A percentile compares a stretch with the other conserved stretches of the same genome.
Conservation (phyloP, 129 eudicot genomes). For the Flaveria brownii region DNA sequence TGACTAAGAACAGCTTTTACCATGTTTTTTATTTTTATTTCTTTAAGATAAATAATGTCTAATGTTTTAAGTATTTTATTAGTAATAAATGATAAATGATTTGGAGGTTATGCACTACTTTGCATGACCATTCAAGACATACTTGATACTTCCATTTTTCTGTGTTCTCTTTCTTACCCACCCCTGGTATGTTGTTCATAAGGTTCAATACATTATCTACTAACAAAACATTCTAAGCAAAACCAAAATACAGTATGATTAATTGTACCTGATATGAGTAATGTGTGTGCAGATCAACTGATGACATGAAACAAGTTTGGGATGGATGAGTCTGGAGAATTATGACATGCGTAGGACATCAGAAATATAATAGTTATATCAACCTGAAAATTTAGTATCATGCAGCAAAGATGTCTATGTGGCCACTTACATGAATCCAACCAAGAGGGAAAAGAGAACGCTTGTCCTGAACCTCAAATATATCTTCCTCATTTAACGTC, state of each 20-base stretch:
- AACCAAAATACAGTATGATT: background rate
- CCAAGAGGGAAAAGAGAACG: slow-evolving; percentile 86
- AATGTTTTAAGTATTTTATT: too few relatives aligned
- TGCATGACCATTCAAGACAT: too few relatives aligned
- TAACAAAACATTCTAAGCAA: background rate
- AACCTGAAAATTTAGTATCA: background rate
- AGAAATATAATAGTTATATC: background rate
- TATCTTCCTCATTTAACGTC: slow-evolving; percentile 93
- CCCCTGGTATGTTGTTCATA: background rate
- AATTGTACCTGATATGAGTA: slow-evolving; percentile 89
- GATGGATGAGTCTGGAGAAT: slow-evolving; percentile 93
- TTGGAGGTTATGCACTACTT: too few relatives aligned
- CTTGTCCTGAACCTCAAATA: slow-evolving; percentile 92
- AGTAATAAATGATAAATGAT: too few relatives aligned
- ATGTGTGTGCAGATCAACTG: slow-evolving; percentile 98
- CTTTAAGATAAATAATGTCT: background rate
- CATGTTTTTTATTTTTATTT: too few relatives aligned
- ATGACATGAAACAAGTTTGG: slow-evolving; percentile 95
- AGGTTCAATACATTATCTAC: background rate
- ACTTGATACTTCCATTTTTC: too few relatives aligned
- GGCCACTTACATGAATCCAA: slow-evolving; percentile 92
- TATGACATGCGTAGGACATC: slow-evolving; percentile 9
- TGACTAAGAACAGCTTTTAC: background rate
- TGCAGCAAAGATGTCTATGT: slow-evolving; percentile 19
- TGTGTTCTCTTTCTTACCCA: background rate